Evolutionary conservation across 2,329 filamentous ascomycete genomes (phyloP), one percentile per base, ranked within the genome.

Genomic region (Curvularia sp.): DNA sequence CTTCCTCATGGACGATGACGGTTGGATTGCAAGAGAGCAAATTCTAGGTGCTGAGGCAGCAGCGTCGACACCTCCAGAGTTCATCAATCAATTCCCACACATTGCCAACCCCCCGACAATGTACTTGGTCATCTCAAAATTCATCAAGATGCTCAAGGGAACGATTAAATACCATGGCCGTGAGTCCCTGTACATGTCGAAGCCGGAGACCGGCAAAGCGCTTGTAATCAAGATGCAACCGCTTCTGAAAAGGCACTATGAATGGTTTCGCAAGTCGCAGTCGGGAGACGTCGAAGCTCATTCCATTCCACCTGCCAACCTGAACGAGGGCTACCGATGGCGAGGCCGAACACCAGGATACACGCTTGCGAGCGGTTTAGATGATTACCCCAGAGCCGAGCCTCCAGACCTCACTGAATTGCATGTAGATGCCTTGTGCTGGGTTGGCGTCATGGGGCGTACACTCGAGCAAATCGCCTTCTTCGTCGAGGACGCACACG

Each of bases 61-160:
- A 59, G 94, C 88, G 81, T 96, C 96, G 77, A 93, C 97, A 2
- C 94, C 94, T 0, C 77, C 83, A 5, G 92, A 97, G 74, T 97
- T 97, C 75, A 91, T 96, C 68, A 86, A 92, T 9, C 94, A 98
- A 74, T 97, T 96, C 72, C 93, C 94, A 18, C 93, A 97, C 76
- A 97, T 97, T 70, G 94, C 94, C 53, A 98, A 98, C 75, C 95
- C 94, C 0, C 94, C 95, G 1, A 98, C 94, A 0, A 83, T 98
- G 8, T 97, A 96, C 78, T 86, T 97, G 69, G 88, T 94, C 54
- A 82, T 98, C 6, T 91, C 96, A 65, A 85, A 83, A 24, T 92
- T 96, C 69, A 85, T 96, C 72, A 88, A 92, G 52, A 65, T 71
- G 49, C 50, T 74, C 10, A 49, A 70, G 31, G 79, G 79, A 24